Base-by-base conservation (phyloP, 1,284 basidiomycete species). In the Cryptococcus sp. region DNA sequence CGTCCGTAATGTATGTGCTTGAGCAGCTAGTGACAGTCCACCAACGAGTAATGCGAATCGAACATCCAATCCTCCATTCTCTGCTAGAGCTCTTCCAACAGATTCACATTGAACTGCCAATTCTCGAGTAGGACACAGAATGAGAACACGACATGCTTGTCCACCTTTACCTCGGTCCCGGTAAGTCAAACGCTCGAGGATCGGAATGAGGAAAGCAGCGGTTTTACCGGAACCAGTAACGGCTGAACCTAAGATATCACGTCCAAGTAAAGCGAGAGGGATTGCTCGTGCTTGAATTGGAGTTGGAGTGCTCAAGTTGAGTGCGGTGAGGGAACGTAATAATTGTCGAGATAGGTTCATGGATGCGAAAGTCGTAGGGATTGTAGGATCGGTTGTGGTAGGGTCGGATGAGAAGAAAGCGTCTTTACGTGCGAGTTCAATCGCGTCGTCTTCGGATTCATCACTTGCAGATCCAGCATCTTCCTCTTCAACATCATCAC, bases 141-240 rank as follows among this genome's bases (percentile, higher is more conserved):
- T 81, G 23, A 97, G 82, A 66, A 94, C 96, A 52, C 94, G 81
- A n/a, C 88, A 93, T n/a, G 89, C 89, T 41, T 87, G 85, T 7
- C 88, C 85, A 14, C 69, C 68, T 70, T 84, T 88, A 22, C 87
- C 86, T 58, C 87, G 85, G 63, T 94, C 89, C 53, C 92, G 82
- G 71, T 92, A 94, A 53, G 91, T 77, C 41, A 98, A 79, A 57
- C 93, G 85, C 67, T 98, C 93, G 39, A 98, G 77, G 73, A 96
- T 87, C 39, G 93, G 93, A 55, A 98, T 85, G 69, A 88, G 86
- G 77, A 97, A 98, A 10, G 94, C 93, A 10, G 91, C 92, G 1
- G 93, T 98, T 78, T 98, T 98, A 59, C 93, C 93, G 4, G 90
- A 94, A 58, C 93, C 93, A 10, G 93, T 98, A 11, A 94, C 89